phyloP scores from a whole-genome alignment of 192 early-diverging fungal species.

The Rhizoclosmatium sp. region DNA sequence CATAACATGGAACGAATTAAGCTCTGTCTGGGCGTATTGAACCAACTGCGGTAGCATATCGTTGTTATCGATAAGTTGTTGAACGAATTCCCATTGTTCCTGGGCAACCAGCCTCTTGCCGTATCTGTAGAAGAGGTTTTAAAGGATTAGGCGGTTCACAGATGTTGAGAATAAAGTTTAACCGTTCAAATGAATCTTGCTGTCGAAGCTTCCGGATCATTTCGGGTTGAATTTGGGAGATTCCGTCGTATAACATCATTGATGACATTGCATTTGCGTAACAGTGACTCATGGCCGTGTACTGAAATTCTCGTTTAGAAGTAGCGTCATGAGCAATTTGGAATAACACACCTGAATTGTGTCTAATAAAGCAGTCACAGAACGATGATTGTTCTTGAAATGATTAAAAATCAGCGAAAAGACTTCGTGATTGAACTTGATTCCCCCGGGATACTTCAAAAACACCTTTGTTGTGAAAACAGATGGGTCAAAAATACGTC shows the following conservation, averaged over 20 bases:
- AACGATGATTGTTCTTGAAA: slow-evolving; percentile 19
- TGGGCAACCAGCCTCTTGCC: slow-evolving; percentile 4
- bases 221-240: slow-evolving; percentile 1
- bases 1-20: background rate
- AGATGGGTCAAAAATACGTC: background rate
- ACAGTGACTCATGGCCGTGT: slow-evolving; percentile 9
- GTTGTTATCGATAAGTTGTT: background rate
- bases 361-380: slow-evolving; percentile 33
- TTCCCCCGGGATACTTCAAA: slow-evolving; percentile 3
- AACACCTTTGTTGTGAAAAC: background rate
- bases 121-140: slow-evolving; percentile 6
- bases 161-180: background rate
- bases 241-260: background rate
- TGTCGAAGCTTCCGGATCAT: background rate
- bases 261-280: slow-evolving; percentile 5
- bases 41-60: background rate
- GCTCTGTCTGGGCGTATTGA: background rate
- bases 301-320: background rate
- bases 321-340: background rate
- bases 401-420: slow-evolving; percentile 24
- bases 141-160: background rate
- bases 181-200: slow-evolving; percentile 11
- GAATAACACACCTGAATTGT: background rate
- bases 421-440: slow-evolving; percentile 13
- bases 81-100: slow-evolving; percentile 15